A percentile compares a stretch with the other conserved stretches of the same genome.
These are phyloP conservation scores for Luvunga scandens DNA, from an alignment of 345 rosid genomes.

Conservation along the genomic window DNA sequence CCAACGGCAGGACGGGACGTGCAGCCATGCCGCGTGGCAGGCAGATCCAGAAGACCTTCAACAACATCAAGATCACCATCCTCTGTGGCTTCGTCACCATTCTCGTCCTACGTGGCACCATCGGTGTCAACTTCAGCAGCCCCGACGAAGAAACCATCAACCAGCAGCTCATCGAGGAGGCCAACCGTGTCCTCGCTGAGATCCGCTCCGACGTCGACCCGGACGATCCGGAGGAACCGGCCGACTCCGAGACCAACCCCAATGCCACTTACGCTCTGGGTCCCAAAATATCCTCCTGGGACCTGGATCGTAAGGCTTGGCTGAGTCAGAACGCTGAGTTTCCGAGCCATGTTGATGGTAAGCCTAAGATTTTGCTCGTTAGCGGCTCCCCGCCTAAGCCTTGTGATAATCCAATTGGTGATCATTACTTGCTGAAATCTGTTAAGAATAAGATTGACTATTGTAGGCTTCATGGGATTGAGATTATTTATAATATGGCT, in stretches of 20 bases:
- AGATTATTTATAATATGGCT: conserved; percentile 96
- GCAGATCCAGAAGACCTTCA: conserved; percentile 88
- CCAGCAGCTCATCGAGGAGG: conserved; percentile 75
- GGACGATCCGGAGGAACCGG: conserved; percentile 46
- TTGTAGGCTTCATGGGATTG: conserved; percentile 95
- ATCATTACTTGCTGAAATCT: conserved; percentile 79
- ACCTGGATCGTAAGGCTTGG: conserved; percentile 64
- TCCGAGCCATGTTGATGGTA: conserved; percentile 59
- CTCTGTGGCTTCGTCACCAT: conserved; percentile 93
- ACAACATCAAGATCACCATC: conserved; percentile 85
- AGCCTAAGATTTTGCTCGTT: conserved; percentile 67
- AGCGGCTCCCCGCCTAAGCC: conserved; percentile 94
- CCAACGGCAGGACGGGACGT: conserved; percentile 43
- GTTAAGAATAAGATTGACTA: conserved; percentile 93
- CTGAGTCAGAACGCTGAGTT: conserved; percentile 61
- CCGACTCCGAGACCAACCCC: conserved; percentile 50
- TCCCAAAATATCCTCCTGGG: conserved; percentile 70
- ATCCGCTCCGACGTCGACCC: conserved; percentile 88
- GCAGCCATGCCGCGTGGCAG: conserved; percentile 56
- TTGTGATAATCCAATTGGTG: conserved; percentile 90
- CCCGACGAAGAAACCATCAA: conserved; percentile 79
- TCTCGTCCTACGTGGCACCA: conserved; percentile 90
- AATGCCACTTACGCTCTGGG: conserved; percentile 74
- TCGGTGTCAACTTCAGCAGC: conserved; percentile 71
- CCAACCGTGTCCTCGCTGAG: conserved; percentile 81